Base-by-base conservation (phyloP, 352 stramenopile genomes). In the Globisporangium paroecandrum region DNA sequence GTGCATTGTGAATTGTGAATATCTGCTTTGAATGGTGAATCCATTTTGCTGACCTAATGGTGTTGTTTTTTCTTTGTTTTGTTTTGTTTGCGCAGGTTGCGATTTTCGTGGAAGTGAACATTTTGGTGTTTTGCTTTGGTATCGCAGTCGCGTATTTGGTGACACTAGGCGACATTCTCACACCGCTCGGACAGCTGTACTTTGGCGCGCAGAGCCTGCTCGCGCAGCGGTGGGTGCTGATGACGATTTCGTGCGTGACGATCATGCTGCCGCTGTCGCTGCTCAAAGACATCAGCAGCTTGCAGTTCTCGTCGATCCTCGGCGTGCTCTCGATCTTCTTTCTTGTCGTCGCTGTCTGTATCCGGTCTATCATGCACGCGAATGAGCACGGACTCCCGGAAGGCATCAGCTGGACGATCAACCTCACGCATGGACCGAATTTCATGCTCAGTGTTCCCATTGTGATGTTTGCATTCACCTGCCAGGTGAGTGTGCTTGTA, bases 391-490 rank as follows among this genome's bases (percentile, higher is more conserved):
- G 87, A 1, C 73, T 92, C 1, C 78, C 87, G 3, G 68, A 89
- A 29, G 77, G 85, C 62, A 80, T 94, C 63, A 87, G 81, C 70
- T 95, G 83, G 83, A 74, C 66, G 15, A 89, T 95, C 64, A 83
- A 95, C 64, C 74, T 90, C 41, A 83, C 69, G 38, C 62, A 82
- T 13, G 85, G 85, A 20, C 77, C 85, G 22, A 71, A 95, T 61
- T 95, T 93, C 41, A 93, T 95, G 83, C 84, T 95, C 6, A 91
- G 85, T 54, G 87, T 95, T 34, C 87, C 87, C 20, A 93, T 95
- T 73, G 83, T 95, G 63, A 95, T 95, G 87, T 95, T 95, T 66
- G 87, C 87, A 22, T 95, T 95, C 72, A 95, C 87, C n/a, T 93
- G 84, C 62, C 87, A 95, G 77, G 82, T 29, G 5, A 32, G 29